Percentiles rank a stretch among this genome's conserved stretches.
These are phyloP conservation scores for Excoecaria agallocha DNA, from an alignment of 345 rosid genomes.

Conservation along the genomic window DNA sequence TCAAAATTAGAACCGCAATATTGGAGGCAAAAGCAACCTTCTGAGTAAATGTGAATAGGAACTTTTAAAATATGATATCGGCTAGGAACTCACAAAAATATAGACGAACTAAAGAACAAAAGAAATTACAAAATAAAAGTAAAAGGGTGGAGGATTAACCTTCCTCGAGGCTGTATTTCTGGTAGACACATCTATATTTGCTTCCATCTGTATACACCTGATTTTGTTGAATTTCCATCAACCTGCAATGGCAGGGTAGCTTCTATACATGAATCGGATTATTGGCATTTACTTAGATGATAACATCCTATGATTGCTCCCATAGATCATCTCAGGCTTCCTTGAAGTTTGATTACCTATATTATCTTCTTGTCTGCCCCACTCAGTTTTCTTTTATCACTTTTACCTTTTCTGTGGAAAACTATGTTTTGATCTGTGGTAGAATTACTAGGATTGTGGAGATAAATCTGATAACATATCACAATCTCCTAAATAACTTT, in stretches of 20 bases:
- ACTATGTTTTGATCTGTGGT: conserved; percentile 25
- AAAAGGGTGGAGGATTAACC: conserved; percentile 29
- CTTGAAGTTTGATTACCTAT: conserved; percentile 11
- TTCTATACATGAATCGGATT: conserved; percentile 42
- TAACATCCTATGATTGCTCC: conserved; percentile 19
- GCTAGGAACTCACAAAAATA: conserved; percentile 19
- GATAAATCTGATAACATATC: conserved; percentile 9
- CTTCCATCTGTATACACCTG: conserved; percentile 33
- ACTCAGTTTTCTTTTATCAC: conserved; percentile 10
- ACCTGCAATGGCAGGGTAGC: conserved; percentile 42
- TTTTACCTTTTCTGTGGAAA: conserved; percentile 11
- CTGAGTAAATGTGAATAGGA: not conserved
- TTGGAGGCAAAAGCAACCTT: not conserved
- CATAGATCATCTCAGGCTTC: conserved; percentile 20
- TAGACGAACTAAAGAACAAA: conserved; percentile 7
- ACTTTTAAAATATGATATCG: conserved; percentile 22
- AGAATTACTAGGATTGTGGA: conserved; percentile 22
- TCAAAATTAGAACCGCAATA: not conserved
- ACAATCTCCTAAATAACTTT: conserved; percentile 18
- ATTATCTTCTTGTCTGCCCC: conserved; percentile 13
- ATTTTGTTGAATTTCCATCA: conserved; percentile 19
- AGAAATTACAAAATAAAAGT: not conserved
- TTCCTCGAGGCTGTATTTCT: conserved; percentile 24
- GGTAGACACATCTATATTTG: conserved; percentile 28
- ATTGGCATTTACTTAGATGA: conserved; percentile 30